These are phyloP conservation scores for barrel medic (Medicago truncatula) DNA, from an alignment of 306 rosid genomes.

Conservation along the genomic window DNA sequence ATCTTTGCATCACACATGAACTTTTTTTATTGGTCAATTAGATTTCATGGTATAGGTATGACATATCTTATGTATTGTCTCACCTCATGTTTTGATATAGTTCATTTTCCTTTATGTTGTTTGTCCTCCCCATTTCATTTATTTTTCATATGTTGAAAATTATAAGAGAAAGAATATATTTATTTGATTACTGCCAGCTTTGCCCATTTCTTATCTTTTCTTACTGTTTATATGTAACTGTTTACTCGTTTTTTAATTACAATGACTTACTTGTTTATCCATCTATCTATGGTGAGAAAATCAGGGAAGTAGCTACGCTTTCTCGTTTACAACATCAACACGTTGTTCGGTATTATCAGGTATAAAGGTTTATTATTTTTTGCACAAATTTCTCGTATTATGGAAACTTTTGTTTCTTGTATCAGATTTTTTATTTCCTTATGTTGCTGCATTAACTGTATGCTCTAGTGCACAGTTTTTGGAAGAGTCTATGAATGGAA, in stretches of 20 bases:
- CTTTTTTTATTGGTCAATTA: slow-evolving; percentile 10
- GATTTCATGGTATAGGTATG: slow-evolving; percentile 23
- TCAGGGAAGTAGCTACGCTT: slow-evolving; percentile 97
- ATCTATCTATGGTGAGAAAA: slow-evolving; percentile 49
- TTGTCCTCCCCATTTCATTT: slow-evolving; percentile 12
- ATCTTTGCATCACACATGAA: neutral
- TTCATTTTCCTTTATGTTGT: slow-evolving; percentile 24
- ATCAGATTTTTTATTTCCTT: slow-evolving; percentile 7
- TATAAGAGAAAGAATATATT: slow-evolving; percentile 11
- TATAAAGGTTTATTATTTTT: slow-evolving; percentile 44
- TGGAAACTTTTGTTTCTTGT: slow-evolving; percentile 19
- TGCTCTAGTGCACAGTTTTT: slow-evolving; percentile 18
- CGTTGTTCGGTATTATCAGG: slow-evolving; percentile 98
- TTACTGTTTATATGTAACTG: slow-evolving; percentile 1
- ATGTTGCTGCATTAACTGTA: slow-evolving; percentile 25
- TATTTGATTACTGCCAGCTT: slow-evolving; percentile 17
- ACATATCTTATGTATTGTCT: slow-evolving; percentile 14
- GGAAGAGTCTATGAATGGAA: slow-evolving; percentile 24
- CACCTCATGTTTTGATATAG: slow-evolving; percentile 26
- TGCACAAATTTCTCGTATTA: slow-evolving; percentile 25
- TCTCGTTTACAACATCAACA: slow-evolving; percentile 98
- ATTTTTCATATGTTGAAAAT: neutral
- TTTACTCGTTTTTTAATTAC: slow-evolving; percentile 15
- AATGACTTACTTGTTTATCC: slow-evolving; percentile 41
- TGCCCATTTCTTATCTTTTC: slow-evolving; percentile 16